A percentile compares a stretch with the other conserved stretches of the same genome.
These are phyloP conservation scores for Xylaria scruposa DNA, from an alignment of 495 filamentous ascomycete genomes.

Conservation along the genomic window DNA sequence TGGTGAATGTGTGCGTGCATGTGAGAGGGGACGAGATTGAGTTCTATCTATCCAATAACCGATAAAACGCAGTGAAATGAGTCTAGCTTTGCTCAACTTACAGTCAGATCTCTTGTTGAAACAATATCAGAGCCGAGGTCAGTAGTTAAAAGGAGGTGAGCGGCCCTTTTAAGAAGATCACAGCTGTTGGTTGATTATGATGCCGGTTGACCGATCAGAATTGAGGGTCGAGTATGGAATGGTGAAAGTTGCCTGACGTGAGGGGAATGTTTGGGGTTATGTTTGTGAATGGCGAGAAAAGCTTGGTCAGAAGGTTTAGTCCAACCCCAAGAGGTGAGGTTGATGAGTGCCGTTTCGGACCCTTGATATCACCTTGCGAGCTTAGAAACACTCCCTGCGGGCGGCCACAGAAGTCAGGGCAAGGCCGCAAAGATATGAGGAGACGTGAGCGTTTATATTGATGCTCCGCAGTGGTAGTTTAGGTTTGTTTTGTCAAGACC, in stretches of 20 bases:
- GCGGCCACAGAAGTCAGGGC: not conserved
- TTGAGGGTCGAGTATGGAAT: constrained; percentile 3
- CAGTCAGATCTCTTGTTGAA: constrained; percentile 1
- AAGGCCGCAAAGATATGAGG: not conserved
- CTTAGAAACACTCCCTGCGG: not conserved
- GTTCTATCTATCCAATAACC: not conserved
- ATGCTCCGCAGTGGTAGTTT: not conserved
- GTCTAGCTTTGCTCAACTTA: constrained; percentile 15
- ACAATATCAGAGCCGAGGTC: not conserved
- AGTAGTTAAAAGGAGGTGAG: not conserved
- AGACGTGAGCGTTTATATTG: not conserved
- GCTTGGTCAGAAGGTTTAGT: not conserved
- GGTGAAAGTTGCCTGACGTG: constrained; percentile 12
- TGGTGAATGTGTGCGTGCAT: not conserved
- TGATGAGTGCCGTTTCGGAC: not conserved
- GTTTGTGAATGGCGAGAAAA: constrained; percentile 3
- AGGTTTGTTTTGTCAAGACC: not conserved
- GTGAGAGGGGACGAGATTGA: not conserved
- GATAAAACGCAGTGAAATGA: not conserved
- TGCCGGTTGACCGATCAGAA: constrained; percentile 1
- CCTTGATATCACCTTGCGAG: not conserved
- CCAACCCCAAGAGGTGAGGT: constrained; percentile 5
- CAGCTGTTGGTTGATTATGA: constrained; percentile 1
- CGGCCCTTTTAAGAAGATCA: not conserved
- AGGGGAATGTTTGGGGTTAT: constrained; percentile 18